Evolutionary conservation across 345 rosid species (phyloP).

Genomic region (Linum trigynum): DNA sequence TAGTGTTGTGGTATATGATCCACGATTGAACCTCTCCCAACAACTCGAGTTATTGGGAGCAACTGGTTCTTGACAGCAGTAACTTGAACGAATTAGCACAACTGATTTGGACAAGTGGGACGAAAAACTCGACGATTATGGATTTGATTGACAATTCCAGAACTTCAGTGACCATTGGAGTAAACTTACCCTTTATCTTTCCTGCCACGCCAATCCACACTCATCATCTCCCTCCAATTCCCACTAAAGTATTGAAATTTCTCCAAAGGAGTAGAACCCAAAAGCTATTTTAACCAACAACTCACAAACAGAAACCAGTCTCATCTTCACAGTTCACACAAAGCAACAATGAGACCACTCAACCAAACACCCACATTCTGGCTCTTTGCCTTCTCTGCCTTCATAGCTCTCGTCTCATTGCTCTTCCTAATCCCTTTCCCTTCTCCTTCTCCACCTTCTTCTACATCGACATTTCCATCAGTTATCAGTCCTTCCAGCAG

Average conservation of each 20-base stretch:
- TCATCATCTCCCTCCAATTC: neutral
- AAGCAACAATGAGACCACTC: slow-evolving; percentile 16
- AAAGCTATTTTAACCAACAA: neutral
- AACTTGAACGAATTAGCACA: too few relatives aligned
- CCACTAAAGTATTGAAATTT: neutral
- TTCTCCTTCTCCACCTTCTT: neutral
- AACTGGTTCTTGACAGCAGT: too few relatives aligned
- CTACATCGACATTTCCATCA: neutral
- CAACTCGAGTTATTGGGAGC: too few relatives aligned
- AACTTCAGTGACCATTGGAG: too few relatives aligned
- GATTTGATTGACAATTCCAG: too few relatives aligned
- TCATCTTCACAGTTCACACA: neutral
- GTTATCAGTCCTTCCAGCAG: neutral
- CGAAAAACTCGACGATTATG: too few relatives aligned
- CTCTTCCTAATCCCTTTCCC: slow-evolving; percentile 16
- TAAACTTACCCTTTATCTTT: slow-evolving; percentile 16
- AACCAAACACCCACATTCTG: slow-evolving; percentile 25
- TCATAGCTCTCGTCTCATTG: slow-evolving; percentile 30
- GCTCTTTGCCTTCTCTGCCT: slow-evolving; percentile 22
- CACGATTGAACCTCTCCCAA: too few relatives aligned
- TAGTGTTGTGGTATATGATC: too few relatives aligned
- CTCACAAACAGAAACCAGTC: neutral
- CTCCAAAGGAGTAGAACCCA: neutral
- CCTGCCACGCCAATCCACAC: slow-evolving; percentile 34
- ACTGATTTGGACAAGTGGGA: too few relatives aligned